phyloP scores from a whole-genome alignment of 176 grass and related monocot genomes.

The barley (Hordeum vulgare) region MorexV3_pseudomolecules_assembly NC_058518.1:501579769-501580268 shows the following conservation, averaged over 20 bases:
- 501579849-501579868: constrained; percentile 11
- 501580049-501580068: constrained; percentile 46
- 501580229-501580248: constrained; percentile 48
- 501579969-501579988: background rate
- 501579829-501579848: constrained; percentile 28
- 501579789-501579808: background rate
- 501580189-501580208: background rate
- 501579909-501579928: constrained; percentile 91
- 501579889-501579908: constrained; percentile 74
- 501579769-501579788: background rate
- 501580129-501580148: constrained; percentile 60
- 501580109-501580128: constrained; percentile 54
- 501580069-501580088: constrained; percentile 50
- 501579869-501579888: constrained; percentile 18
- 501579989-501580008: constrained; percentile 23
- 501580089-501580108: constrained; percentile 76
- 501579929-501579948: constrained; percentile 50
- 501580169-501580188: constrained; percentile 9
- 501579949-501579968: constrained; percentile 3
- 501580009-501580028: background rate
- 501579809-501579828: constrained; percentile 30
- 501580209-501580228: constrained; percentile 1
- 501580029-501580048: constrained; percentile 3
- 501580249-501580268: constrained; percentile 80
- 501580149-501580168: constrained; percentile 81